These are phyloP conservation scores for Colletotrichum sublineola DNA, from an alignment of 2,329 filamentous ascomycete species.

Conservation along the genomic window DNA sequence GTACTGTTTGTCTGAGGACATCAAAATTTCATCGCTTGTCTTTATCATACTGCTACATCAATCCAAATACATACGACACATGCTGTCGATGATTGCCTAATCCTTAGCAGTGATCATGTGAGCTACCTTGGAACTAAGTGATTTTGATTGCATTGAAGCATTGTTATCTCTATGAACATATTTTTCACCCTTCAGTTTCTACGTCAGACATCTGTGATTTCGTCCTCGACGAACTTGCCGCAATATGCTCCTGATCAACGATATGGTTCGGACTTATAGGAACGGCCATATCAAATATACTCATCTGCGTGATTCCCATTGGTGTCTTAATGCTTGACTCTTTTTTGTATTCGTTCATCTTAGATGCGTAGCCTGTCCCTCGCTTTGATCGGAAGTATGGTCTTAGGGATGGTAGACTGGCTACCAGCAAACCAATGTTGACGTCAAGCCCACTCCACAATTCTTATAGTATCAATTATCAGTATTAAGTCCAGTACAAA, in stretches of 20 bases:
- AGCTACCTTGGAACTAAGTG: background rate
- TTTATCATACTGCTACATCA: background rate
- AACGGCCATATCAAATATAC: constrained; percentile 24
- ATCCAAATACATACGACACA: background rate
- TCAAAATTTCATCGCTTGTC: background rate
- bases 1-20: background rate
- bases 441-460: constrained; percentile 35
- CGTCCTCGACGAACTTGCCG: constrained; percentile 7
- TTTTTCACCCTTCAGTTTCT: background rate
- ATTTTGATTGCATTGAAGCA: background rate
- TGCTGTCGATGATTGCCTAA: too few relatives aligned
- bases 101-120: background rate
- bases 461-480: background rate
- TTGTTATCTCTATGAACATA: background rate
- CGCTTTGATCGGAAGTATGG: constrained; percentile 37
- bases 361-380: constrained; percentile 21
- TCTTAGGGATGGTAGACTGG: constrained; percentile 31
- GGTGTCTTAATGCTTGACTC: constrained; percentile 32
- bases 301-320: constrained; percentile 5
- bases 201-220: constrained; percentile 5
- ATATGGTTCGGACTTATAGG: constrained; percentile 4
- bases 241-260: constrained; percentile 18
- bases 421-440: constrained; percentile 36
- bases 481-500: background rate
- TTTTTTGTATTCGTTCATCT: constrained; percentile 32